These are phyloP conservation scores for Stachybotrys echinatus DNA, from an alignment of 2,329 filamentous ascomycete genomes.

Conservation along the genomic window DNA sequence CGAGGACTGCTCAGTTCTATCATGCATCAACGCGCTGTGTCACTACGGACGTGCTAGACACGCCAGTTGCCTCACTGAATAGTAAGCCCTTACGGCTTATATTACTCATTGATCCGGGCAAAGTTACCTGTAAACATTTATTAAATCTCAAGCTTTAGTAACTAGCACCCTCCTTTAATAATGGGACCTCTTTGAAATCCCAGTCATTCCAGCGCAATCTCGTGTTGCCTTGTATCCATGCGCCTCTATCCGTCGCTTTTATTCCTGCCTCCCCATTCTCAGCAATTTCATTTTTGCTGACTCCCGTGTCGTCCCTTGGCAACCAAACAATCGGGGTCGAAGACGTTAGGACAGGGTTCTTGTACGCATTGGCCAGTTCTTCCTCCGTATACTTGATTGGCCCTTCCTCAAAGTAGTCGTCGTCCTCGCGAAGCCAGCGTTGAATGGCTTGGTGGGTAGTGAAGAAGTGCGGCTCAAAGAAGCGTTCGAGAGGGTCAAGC, in stretches of 20 bases:
- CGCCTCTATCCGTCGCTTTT: not conserved
- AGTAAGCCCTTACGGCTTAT: no score
- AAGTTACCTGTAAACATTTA: no score
- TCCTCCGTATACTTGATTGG: not conserved
- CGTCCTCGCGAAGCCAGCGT: not conserved
- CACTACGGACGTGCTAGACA: no score
- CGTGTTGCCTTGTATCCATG: not conserved
- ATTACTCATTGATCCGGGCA: no score
- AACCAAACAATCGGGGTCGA: not conserved
- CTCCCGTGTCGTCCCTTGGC: not conserved
- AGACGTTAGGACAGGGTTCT: not conserved
- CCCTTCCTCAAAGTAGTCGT: not conserved
- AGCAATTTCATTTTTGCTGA: not conserved
- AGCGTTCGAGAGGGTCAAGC: not conserved
- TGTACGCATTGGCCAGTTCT: not conserved
- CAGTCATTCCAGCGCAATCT: not conserved
- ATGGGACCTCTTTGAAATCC: not conserved
- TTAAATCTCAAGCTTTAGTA: no score
- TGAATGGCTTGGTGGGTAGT: not conserved
- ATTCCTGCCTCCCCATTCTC: not conserved
- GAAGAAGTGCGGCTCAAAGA: conserved; percentile 1
- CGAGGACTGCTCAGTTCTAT: no score
- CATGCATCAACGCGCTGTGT: no score
- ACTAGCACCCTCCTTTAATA: not conserved
- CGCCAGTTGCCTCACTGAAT: no score